phyloP scores from a whole-genome alignment of 2,329 filamentous ascomycete genomes.

The Beauveria sp. region DNA sequence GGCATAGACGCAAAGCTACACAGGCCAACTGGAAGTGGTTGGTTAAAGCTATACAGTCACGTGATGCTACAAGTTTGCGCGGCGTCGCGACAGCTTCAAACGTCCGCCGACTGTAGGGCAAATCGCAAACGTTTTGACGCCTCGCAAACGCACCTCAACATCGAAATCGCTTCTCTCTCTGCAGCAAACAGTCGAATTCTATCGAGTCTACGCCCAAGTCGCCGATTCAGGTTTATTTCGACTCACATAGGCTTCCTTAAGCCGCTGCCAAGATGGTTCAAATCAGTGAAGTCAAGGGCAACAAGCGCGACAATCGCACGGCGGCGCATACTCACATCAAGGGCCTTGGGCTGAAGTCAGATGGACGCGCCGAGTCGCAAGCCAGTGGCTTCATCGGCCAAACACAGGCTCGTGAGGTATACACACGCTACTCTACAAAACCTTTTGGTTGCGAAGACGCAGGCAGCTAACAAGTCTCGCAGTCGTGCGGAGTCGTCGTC shows the following conservation, averaged over 20 bases:
- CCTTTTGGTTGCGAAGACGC: not conserved
- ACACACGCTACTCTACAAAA: slow-evolving; percentile 14
- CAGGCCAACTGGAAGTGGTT: not conserved
- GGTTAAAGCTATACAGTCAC: slow-evolving; percentile 15
- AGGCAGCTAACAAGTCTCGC: not conserved
- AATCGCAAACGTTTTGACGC: slow-evolving; percentile 29
- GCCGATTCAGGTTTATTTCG: not conserved
- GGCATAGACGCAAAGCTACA: not conserved
- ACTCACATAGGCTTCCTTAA: slow-evolving; percentile 2
- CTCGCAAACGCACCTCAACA: slow-evolving; percentile 9
- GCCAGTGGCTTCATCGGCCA: slow-evolving; percentile 87
- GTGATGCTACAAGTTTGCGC: slow-evolving; percentile 20
- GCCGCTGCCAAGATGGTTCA: slow-evolving; percentile 58
- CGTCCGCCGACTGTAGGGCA: slow-evolving; percentile 18
- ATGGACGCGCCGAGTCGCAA: slow-evolving; percentile 77
- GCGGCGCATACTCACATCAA: slow-evolving; percentile 98
- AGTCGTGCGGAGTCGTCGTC: slow-evolving; percentile 93
- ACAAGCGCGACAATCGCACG: slow-evolving; percentile 89
- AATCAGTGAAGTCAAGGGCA: slow-evolving; percentile 91
- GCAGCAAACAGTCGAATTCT: not conserved
- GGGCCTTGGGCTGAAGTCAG: slow-evolving; percentile 75
- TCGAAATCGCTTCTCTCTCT: not conserved
- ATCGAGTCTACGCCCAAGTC: slow-evolving; percentile 1
- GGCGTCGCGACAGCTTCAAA: slow-evolving; percentile 19
- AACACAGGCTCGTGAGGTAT: slow-evolving; percentile 76